Evolutionary conservation across 2,329 filamentous ascomycete genomes (phyloP).

Genomic region (Trichoderma gracile): DNA sequence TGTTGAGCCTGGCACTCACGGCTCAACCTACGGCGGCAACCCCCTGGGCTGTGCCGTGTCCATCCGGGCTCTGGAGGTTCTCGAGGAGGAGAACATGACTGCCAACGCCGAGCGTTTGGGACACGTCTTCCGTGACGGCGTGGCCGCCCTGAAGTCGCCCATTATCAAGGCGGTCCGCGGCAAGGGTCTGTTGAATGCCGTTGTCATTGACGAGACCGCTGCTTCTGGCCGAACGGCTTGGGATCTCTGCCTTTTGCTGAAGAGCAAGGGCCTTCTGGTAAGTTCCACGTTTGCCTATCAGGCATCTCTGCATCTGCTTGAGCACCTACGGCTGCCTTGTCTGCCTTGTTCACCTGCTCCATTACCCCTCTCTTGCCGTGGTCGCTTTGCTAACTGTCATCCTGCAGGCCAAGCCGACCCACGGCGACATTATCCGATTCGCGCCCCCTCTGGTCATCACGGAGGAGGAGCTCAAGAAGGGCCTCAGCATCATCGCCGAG

Average conservation of each 20-base stretch:
- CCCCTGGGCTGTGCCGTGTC: constrained; percentile 93
- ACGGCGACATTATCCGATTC: constrained; percentile 97
- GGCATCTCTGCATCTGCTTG: not conserved
- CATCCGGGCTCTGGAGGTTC: constrained; percentile 89
- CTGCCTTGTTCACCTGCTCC: not conserved
- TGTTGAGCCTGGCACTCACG: constrained; percentile 93
- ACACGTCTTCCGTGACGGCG: constrained; percentile 76
- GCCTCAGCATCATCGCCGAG: constrained; percentile 77
- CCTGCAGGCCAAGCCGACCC: constrained; percentile 88
- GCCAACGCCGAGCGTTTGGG: constrained; percentile 80
- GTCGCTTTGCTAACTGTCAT: not conserved
- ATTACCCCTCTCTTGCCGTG: constrained; percentile 8
- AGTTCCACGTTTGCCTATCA: constrained; percentile 39
- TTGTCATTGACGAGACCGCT: constrained; percentile 89
- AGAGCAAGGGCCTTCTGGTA: constrained; percentile 91
- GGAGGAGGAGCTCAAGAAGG: constrained; percentile 77
- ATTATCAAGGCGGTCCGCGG: constrained; percentile 83
- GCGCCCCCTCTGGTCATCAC: constrained; percentile 96
- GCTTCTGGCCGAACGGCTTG: constrained; percentile 85
- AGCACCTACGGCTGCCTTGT: not conserved
- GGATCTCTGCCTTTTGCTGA: constrained; percentile 95
- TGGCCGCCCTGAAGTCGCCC: constrained; percentile 73
- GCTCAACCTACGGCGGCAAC: constrained; percentile 97
- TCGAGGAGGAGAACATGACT: constrained; percentile 87
- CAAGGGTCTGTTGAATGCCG: constrained; percentile 92